Base-by-base conservation (phyloP, 1,139 yeast genomes). In the Saccharomyces pastorianus region DNA sequence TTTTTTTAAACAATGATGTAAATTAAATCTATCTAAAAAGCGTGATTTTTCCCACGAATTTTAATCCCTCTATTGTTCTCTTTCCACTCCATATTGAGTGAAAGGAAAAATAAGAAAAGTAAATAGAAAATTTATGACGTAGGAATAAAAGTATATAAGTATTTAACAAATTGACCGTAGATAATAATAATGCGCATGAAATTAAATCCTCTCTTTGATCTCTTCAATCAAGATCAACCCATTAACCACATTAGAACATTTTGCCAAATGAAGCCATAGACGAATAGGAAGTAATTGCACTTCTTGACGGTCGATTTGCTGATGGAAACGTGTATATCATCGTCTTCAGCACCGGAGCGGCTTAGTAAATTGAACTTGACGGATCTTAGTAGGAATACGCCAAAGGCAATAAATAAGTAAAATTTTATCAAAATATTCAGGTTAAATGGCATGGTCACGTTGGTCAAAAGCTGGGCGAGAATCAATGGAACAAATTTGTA, bases 401-500 rank as follows among this genome's bases (percentile, higher is more conserved):
- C 85, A 65, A 83, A 80, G 50, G 84, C 76, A 34, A 71, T 69
- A 47, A 80, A 74, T 67, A 83, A 63, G 66, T 80, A 69, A 54
- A 77, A 59, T 53, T 80, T 73, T 66, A 65, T 72, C 70, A 69
- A 61, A 56, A 60, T 73, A 68, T 64, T 75, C 48, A 70, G 74
- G 57, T 69, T 59, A 20, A 60, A 50, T 50, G 72, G 64, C 14
- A 66, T 56, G 49, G 64, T 61, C 57, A 81, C 82, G 61, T 79
- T 69, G 53, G 82, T 69, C 62, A 84, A 73, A 23, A 38, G 25
- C 20, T 38, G 44, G 52, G 83, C 74, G 20, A 79, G 70, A 41
- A 85, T 78, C 58, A 85, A 77, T 5, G 96, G 89, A 42, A 95
- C 91, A 68, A 90, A 95, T 71, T 95, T 95, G 76, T 95, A 95